A percentile compares a stretch with the other conserved stretches of the same genome.
Conservation (phyloP, 1,139 yeast genomes). For the Pichia sp. region DNA sequence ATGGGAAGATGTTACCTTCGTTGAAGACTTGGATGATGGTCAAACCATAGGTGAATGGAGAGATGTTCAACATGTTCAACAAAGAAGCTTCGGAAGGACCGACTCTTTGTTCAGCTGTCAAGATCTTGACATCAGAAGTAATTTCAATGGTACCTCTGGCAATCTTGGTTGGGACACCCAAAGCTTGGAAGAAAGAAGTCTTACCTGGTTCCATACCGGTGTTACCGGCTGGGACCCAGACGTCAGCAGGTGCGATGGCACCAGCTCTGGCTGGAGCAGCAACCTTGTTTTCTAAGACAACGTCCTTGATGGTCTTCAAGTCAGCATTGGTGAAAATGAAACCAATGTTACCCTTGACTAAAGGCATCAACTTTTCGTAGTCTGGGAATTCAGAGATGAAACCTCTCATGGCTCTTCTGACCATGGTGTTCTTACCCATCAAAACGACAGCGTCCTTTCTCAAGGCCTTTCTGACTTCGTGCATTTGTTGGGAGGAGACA, state of each 20-base stretch:
- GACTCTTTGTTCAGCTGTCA: constrained; percentile 77
- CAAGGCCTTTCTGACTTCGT: constrained; percentile 95
- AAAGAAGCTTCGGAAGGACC: constrained; percentile 99
- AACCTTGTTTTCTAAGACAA: constrained; percentile 84
- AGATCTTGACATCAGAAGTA: constrained; percentile 95
- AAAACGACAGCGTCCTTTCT: constrained; percentile 93
- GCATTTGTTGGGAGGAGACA: constrained; percentile 99
- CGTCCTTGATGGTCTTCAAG: constrained; percentile 88
- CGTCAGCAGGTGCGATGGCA: constrained; percentile 98
- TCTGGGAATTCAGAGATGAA: constrained; percentile 93
- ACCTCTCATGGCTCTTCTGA: constrained; percentile 99
- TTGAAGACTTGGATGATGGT: constrained; percentile 95
- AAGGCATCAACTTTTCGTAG: constrained; percentile 90
- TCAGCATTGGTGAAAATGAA: constrained; percentile 98
- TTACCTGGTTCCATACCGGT: constrained; percentile 99
- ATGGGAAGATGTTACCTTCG: constrained; percentile 97
- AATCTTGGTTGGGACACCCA: constrained; percentile 99
- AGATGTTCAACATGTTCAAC: constrained; percentile 98
- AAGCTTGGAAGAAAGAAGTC: constrained; percentile 99
- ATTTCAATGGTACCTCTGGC: constrained; percentile 99
- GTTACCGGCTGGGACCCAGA: constrained; percentile 98
- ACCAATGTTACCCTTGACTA: constrained; percentile 97
- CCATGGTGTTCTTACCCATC: constrained; percentile 99
- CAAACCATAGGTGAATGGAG: constrained; percentile 99
- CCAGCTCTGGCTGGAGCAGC: constrained; percentile 99